Evolutionary conservation across 495 filamentous ascomycete genomes (phyloP), one percentile per base, ranked within the genome.

Genomic region (Podospora pseudopauciseta): DNA sequence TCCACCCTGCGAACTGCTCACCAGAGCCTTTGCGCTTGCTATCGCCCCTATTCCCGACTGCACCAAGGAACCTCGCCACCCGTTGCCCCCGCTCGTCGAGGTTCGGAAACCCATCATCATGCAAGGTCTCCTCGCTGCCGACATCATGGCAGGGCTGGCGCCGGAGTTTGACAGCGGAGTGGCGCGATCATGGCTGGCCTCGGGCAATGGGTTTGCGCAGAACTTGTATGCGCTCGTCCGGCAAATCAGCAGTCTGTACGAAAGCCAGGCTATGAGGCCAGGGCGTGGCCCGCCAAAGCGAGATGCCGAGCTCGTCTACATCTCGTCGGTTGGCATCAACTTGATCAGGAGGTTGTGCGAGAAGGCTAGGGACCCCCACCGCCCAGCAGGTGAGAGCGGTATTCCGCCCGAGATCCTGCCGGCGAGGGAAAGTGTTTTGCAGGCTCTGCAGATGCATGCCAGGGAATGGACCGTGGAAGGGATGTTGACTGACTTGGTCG

Each of bases 81-180:
- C 81, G 0, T 75, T 87, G 2, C 81, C 88, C 3, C 83, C 87
- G 2, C 84, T 91, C 11, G 87, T 92, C 19, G 92, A 96, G 76
- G 88, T 85, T 13, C 91, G 95, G 44, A 94, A 93, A 78, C 89
- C 95, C 0, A 87, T 91, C 68, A 81, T 99, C 61, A 91, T 93
- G 85, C 95, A 99, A 80, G 92, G 92, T 5, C 86, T 99, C 69
- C 81, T 99, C 5, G 91, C 94, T 2, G 94, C 92, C 4, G 94
- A 99, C 71, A 95, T 97, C 65, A 80, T 97, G 9, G 86, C 92
- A 4, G 86, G 87, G 5, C 84, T 97, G 18, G 87, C 86, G 2
- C 91, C 91, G n/a, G 85, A 84, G 0, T 84, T 85, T 20, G 93
- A 96, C 70, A 85, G 81, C 27, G 80, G 84, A 9, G 82, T 97